Evolutionary conservation across 2,329 filamentous ascomycete genomes (phyloP).

Genomic region (Ophiostoma ips): DNA sequence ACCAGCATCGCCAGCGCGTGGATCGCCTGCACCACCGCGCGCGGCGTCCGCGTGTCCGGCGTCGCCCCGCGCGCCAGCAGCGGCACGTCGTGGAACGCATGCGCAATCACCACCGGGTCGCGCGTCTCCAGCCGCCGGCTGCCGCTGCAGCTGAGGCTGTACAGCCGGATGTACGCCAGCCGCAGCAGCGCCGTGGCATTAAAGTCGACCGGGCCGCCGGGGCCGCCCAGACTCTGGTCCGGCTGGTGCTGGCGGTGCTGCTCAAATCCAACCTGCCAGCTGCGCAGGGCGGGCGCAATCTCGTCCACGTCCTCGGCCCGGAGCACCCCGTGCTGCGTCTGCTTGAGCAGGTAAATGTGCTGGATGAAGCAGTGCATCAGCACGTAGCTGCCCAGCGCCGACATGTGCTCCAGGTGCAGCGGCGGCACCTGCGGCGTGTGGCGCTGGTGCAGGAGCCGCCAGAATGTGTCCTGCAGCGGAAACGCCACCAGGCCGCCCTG

Average conservation of each 20-base stretch:
- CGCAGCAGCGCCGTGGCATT: conserved; percentile 49
- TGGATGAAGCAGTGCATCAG: conserved; percentile 60
- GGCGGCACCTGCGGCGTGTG: neutral
- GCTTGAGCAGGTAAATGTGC: conserved; percentile 56
- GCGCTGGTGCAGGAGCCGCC: conserved; percentile 29
- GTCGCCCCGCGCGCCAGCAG: conserved; percentile 43
- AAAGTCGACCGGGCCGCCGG: conserved; percentile 49
- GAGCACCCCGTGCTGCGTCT: conserved; percentile 34
- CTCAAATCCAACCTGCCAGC: conserved; percentile 47
- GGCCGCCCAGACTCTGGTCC: conserved; percentile 18
- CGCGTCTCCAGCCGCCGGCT: conserved; percentile 50
- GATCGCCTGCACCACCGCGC: conserved; percentile 47
- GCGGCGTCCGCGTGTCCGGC: conserved; percentile 44
- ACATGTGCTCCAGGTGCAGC: conserved; percentile 32
- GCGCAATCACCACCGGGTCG: conserved; percentile 47
- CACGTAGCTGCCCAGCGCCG: conserved; percentile 54
- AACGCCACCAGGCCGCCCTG: conserved; percentile 43
- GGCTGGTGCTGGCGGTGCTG: conserved; percentile 36
- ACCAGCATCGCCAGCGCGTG: conserved; percentile 55
- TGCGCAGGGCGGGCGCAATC: conserved; percentile 37
- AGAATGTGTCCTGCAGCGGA: conserved; percentile 30
- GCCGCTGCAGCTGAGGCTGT: conserved; percentile 32
- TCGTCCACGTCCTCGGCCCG: conserved; percentile 43
- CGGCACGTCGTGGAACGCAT: conserved; percentile 44
- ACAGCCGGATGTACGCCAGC: conserved; percentile 49